Conservation (phyloP, 1,284 basidiomycete genomes). For the Puccinia novopanici region DNA sequence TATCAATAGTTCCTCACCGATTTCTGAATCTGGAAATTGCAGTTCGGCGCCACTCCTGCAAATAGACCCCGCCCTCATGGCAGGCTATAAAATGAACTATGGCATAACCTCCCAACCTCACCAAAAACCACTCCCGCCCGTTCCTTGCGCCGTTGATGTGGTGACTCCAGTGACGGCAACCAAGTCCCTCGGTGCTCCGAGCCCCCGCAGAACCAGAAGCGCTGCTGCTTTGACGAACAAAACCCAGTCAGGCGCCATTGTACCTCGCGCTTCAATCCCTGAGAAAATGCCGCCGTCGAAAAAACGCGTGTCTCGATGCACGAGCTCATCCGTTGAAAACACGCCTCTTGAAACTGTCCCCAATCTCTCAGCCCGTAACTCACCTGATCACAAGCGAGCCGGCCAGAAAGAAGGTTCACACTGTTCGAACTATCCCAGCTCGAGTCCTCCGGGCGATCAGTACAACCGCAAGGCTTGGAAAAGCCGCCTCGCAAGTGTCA, state of each 20-base stretch:
- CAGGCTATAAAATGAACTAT: neutral
- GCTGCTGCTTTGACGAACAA: no score
- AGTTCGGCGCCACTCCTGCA: neutral
- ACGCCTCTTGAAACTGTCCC: neutral
- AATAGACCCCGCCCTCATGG: no score
- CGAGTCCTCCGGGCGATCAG: slow-evolving; percentile 23
- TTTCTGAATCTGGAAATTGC: slow-evolving; percentile 3
- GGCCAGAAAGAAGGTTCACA: neutral
- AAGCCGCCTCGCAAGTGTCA: no score
- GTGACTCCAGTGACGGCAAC: neutral
- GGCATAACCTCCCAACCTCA: neutral
- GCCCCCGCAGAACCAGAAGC: slow-evolving; percentile 27
- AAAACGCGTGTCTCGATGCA: neutral
- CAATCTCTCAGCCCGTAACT: neutral
- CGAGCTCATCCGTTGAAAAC: neutral
- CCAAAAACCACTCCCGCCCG: neutral
- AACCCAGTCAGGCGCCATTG: neutral
- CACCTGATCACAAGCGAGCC: slow-evolving; percentile 9
- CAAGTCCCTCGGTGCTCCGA: neutral
- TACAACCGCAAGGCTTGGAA: slow-evolving; percentile 51
- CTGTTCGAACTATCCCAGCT: neutral
- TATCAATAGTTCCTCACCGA: neutral
- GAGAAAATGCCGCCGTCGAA: slow-evolving; percentile 4
- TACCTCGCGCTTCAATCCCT: neutral
- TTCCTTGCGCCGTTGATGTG: slow-evolving; percentile 16